Evolutionary conservation across 768 basidiomycete species (phyloP).

Genomic region (Leccinum pellstonianum): DNA sequence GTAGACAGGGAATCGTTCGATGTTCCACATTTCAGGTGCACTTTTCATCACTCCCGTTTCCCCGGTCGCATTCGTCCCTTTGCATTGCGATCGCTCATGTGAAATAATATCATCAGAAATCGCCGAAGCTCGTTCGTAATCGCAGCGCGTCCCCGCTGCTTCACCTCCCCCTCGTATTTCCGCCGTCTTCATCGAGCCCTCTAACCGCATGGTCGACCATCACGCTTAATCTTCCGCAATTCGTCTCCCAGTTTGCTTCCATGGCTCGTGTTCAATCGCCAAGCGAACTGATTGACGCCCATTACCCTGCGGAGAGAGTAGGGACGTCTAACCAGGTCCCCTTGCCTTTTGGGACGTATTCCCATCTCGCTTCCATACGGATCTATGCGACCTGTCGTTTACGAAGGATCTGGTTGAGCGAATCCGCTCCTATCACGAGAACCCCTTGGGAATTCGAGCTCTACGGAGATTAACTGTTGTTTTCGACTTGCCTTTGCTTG

Average conservation of each 20-base stretch:
- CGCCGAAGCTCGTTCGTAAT: constrained; percentile 48
- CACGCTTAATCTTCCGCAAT: constrained; percentile 54
- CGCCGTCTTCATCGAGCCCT: constrained; percentile 48
- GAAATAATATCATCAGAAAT: constrained; percentile 41
- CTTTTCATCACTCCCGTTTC: constrained; percentile 1
- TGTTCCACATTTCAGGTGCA: constrained; percentile 81
- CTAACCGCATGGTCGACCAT: constrained; percentile 73
- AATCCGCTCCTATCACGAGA: constrained; percentile 49
- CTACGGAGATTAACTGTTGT: constrained; percentile 42
- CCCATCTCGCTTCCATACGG: constrained; percentile 69
- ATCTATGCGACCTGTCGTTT: constrained; percentile 78
- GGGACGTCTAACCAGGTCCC: constrained; percentile 18
- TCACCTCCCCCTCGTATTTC: constrained; percentile 70
- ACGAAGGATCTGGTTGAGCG: constrained; percentile 73
- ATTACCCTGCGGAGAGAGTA: constrained; percentile 24
- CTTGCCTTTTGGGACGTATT: constrained; percentile 55
- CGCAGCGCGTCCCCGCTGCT: constrained; percentile 51
- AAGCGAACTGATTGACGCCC: constrained; percentile 22
- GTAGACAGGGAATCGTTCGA: constrained; percentile 58
- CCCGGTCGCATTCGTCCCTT: background rate
- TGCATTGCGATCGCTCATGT: constrained; percentile 9
- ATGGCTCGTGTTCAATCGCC: constrained; percentile 32
- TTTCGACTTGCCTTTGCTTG: constrained; percentile 13
- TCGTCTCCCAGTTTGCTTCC: constrained; percentile 62
- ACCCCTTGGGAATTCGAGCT: constrained; percentile 78